phyloP scores from a whole-genome alignment of 352 stramenopile species.

The Phytopythium aichiense region DNA sequence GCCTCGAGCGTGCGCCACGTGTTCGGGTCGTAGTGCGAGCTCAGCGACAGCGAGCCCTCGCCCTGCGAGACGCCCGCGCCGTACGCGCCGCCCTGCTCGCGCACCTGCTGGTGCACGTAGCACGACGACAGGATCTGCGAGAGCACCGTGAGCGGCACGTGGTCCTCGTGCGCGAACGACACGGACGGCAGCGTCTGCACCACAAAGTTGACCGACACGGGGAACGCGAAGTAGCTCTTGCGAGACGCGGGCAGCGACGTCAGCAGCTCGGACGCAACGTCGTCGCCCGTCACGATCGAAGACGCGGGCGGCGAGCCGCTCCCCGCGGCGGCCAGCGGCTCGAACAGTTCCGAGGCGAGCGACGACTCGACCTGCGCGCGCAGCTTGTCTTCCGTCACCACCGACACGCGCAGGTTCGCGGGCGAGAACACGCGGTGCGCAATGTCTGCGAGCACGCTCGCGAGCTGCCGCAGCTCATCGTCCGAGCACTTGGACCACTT shows the following conservation, averaged over 20 bases:
- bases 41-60: conserved; percentile 77
- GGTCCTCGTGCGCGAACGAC: conserved; percentile 65
- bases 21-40: conserved; percentile 85
- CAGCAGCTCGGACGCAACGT: conserved; percentile 9
- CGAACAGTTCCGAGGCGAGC: conserved; percentile 41
- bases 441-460: conserved; percentile 52
- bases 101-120: conserved; percentile 77
- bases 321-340: conserved; percentile 20
- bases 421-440: conserved; percentile 51
- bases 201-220: conserved; percentile 80
- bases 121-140: conserved; percentile 84
- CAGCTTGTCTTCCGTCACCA: conserved; percentile 76
- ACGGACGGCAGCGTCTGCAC: conserved; percentile 72
- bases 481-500: conserved; percentile 66
- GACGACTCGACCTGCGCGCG: conserved; percentile 41
- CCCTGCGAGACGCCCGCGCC: conserved; percentile 64
- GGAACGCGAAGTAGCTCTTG: conserved; percentile 72
- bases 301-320: neutral
- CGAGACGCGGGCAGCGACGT: conserved; percentile 19
- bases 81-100: conserved; percentile 78
- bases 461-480: conserved; percentile 54
- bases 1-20: conserved; percentile 72
- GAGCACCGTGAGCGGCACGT: conserved; percentile 71
- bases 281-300: conserved; percentile 9
- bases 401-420: conserved; percentile 50